Base-by-base conservation (phyloP, 2,329 filamentous ascomycete species). In the Diaporthe velutina region DNA sequence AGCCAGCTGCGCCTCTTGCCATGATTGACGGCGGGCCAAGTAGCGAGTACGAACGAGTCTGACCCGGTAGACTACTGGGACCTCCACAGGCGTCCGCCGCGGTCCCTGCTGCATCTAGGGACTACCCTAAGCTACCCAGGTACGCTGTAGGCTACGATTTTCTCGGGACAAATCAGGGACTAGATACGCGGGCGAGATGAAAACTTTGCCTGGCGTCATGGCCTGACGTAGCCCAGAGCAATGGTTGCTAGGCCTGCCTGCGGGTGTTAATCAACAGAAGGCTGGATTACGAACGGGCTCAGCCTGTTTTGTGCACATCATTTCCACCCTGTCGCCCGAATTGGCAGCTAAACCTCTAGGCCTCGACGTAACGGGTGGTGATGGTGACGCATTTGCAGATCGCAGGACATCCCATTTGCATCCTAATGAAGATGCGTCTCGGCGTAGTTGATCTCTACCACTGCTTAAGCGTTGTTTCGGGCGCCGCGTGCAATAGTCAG, bases 311-410 rank as follows among this genome's bases (percentile, higher is more conserved):
- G 64, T 68, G 64, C 17, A 30, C 30, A 13, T 28, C 61, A 30
- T 52, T 67, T 52, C 60, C 64, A 67, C 30, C n/a, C 64, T 38
- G 33, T 40, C 48, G 48, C 64, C 48, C 64, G 33, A 54, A 54
- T 28, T 40, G 33, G 50, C 35, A 54, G 33, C 48, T 40, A 50
- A 54, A 22, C 33, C 35, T 52, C 28, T 15, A 52, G 15, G 30
- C 30, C 45, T 38, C 61, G 30, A 54, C 45, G 48, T 54, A 52
- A 38, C 19, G 45, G 64, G 22, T 28, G 48, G 48, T 54, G 33
- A n/a, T 40, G 48, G 64, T 52, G 64, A 68, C 64, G 25, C 33
- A 68, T 17, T n/a, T 50, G 61, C 45, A 67, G 61, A 67, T 67
- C 45, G 45, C 45, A 67, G 42, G 42, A 12, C 30, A 38, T 35